Evolutionary conservation across 1,139 yeast species (phyloP), one percentile per base, ranked within the genome.

Genomic region (Nakaseomyces bracarensis): DNA sequence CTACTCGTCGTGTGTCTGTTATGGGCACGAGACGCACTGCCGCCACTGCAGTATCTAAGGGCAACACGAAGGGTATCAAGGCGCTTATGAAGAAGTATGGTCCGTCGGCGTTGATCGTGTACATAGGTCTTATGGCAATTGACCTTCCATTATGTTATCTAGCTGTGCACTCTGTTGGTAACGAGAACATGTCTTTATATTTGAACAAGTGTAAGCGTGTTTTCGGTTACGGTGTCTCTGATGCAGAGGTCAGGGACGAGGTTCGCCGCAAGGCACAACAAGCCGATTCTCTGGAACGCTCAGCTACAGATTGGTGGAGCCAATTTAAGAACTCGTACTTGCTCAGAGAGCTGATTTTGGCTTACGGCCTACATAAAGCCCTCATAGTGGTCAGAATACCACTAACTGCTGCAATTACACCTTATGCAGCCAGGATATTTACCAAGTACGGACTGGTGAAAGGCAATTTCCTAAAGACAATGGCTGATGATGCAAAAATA

Each of bases 321-420:
- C 41, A 44, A 18, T 33, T 55, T 27, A 57, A 54, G 47, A 59
- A 52, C 19, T 58, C 60, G 34, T 67, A 75, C 3, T 53, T 82
- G 23, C 63, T 75, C 58, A 76, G 87, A 0, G 96, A 91, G 61
- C 77, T 86, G 53, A 80, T 86, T 15, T 73, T 93, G 49, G 98
- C 98, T 0, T 91, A 91, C 61, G 96, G 96, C 4, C 69, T 91
- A 42, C 98, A 91, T 68, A 91, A 93, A 66, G 77, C 93, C 4
- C 70, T 89, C 48, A 64, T 77, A 35, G 76, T 91, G 51, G 72
- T 86, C 35, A 74, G 99, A 50, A 67, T 91, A 7, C 98, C 99
- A 10, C 64, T 87, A 33, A 82, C 96, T 1, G 96, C 96, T 0
- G 95, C 96, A 4, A 74, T 89, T 15, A 87, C 97, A 0, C 99